These are phyloP conservation scores for Vigna angularis DNA, from an alignment of 306 rosid genomes.

Conservation along the genomic window DNA sequence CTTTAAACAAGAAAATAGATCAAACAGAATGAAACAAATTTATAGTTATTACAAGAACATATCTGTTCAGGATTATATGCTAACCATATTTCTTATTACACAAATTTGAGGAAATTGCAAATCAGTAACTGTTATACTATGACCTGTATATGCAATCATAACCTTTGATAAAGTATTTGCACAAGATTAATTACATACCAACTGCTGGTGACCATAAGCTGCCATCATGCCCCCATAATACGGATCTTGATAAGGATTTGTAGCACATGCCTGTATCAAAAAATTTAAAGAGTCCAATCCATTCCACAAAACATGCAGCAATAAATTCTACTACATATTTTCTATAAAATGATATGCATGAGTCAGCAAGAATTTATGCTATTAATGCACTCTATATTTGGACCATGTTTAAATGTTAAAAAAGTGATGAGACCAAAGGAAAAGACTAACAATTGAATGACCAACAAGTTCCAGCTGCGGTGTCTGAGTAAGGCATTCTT, in stretches of 20 bases:
- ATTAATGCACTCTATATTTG: conserved; percentile 19
- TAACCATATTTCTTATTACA: conserved; percentile 1
- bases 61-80: conserved; percentile 21
- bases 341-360: conserved; percentile 37
- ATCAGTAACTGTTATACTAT: background rate
- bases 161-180: background rate
- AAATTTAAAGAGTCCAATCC: conserved; percentile 45
- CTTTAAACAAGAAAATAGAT: conserved; percentile 3
- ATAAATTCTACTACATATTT: conserved; percentile 31
- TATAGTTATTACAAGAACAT: conserved; percentile 14
- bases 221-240: conserved; percentile 89
- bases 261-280: conserved; percentile 84
- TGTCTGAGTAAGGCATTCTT: conserved; percentile 62
- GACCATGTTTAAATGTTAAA: conserved; percentile 29
- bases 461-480: conserved; percentile 94
- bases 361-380: conserved; percentile 15
- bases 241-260: conserved; percentile 91
- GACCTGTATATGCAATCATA: conserved; percentile 23
- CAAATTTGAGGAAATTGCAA: conserved; percentile 23
- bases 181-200: conserved; percentile 62
- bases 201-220: conserved; percentile 80
- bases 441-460: conserved; percentile 82
- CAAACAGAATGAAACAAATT: background rate
- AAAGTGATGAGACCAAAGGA: background rate
- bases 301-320: conserved; percentile 45